phyloP scores from a whole-genome alignment of 2,329 filamentous ascomycete genomes.

The Penicillium aurantiogriseum region DNA sequence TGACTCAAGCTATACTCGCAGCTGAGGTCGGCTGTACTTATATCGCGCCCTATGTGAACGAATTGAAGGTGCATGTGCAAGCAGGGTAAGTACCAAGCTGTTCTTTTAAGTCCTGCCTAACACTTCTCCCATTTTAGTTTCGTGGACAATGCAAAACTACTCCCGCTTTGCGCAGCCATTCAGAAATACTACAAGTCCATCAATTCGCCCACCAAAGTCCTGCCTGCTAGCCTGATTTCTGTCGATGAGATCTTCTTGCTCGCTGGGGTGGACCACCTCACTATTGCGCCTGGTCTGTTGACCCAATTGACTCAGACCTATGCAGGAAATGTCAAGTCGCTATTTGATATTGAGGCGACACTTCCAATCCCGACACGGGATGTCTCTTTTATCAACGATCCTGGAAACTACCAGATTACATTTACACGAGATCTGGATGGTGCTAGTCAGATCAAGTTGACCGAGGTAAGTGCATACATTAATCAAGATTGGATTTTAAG shows the following conservation, averaged over 20 bases:
- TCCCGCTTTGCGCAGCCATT: slow-evolving; percentile 52
- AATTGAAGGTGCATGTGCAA: slow-evolving; percentile 62
- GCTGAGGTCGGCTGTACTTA: slow-evolving; percentile 59
- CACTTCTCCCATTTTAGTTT: slow-evolving; percentile 15
- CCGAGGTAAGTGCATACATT: slow-evolving; percentile 32
- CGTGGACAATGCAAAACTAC: slow-evolving; percentile 31
- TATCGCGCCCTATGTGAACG: slow-evolving; percentile 65
- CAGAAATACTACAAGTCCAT: slow-evolving; percentile 54
- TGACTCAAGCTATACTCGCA: slow-evolving; percentile 60
- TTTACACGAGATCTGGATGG: slow-evolving; percentile 48
- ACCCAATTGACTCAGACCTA: slow-evolving; percentile 46
- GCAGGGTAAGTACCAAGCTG: slow-evolving; percentile 22
- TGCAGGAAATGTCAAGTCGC: slow-evolving; percentile 32
- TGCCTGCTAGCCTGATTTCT: slow-evolving; percentile 59
- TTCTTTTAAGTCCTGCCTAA: neutral
- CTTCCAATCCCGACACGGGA: slow-evolving; percentile 12
- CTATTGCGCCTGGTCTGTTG: slow-evolving; percentile 56
- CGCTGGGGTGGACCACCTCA: slow-evolving; percentile 59
- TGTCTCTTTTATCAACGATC: slow-evolving; percentile 39
- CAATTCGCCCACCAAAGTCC: slow-evolving; percentile 47
- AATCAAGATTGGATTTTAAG: neutral
- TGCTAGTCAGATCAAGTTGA: slow-evolving; percentile 51
- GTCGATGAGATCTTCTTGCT: slow-evolving; percentile 59
- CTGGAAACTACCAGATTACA: slow-evolving; percentile 51
- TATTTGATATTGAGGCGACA: slow-evolving; percentile 25